A percentile compares a stretch with the other conserved stretches of the same genome.
phyloP scores from a whole-genome alignment of 257 asterid genomes.

The Petunia axillaris region DNA sequence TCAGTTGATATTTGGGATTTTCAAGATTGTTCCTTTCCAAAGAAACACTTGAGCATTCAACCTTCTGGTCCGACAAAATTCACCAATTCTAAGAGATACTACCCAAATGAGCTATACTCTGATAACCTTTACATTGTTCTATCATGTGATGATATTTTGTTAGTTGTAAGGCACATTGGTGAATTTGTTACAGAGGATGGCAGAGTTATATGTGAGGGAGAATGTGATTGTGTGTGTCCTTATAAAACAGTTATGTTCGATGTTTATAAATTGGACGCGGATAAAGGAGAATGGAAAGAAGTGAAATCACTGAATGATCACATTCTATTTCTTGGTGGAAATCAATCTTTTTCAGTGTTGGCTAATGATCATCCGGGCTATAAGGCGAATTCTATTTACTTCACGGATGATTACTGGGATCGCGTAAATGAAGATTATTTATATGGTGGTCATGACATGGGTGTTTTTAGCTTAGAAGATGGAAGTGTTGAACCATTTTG shows the following conservation, averaged over 20 bases:
- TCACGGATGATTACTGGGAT: slow-evolving; percentile 48
- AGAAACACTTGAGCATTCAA: neutral
- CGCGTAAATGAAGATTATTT: slow-evolving; percentile 35
- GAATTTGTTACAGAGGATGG: slow-evolving; percentile 40
- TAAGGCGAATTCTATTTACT: slow-evolving; percentile 41
- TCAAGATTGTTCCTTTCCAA: neutral
- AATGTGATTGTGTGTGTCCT: slow-evolving; percentile 30
- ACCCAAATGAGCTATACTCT: slow-evolving; percentile 26
- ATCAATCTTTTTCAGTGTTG: slow-evolving; percentile 33
- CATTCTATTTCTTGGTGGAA: slow-evolving; percentile 45
- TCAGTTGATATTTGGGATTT: slow-evolving; percentile 38
- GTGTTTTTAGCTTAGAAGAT: slow-evolving; percentile 33
- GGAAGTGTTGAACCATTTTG: slow-evolving; percentile 10
- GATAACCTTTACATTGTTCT: slow-evolving; percentile 34
- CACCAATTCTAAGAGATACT: neutral
- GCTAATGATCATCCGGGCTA: slow-evolving; percentile 11
- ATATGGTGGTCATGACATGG: slow-evolving; percentile 54
- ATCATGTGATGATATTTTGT: slow-evolving; percentile 20
- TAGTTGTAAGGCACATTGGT: slow-evolving; percentile 40
- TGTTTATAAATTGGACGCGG: slow-evolving; percentile 32
- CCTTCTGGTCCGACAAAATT: slow-evolving; percentile 27
- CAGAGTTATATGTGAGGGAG: slow-evolving; percentile 28
- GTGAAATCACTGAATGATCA: slow-evolving; percentile 28
- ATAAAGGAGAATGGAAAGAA: slow-evolving; percentile 23
- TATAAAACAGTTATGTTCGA: slow-evolving; percentile 36